Evolutionary conservation across 2,329 filamentous ascomycete species (phyloP).

Genomic region (Ophiostoma ips): DNA sequence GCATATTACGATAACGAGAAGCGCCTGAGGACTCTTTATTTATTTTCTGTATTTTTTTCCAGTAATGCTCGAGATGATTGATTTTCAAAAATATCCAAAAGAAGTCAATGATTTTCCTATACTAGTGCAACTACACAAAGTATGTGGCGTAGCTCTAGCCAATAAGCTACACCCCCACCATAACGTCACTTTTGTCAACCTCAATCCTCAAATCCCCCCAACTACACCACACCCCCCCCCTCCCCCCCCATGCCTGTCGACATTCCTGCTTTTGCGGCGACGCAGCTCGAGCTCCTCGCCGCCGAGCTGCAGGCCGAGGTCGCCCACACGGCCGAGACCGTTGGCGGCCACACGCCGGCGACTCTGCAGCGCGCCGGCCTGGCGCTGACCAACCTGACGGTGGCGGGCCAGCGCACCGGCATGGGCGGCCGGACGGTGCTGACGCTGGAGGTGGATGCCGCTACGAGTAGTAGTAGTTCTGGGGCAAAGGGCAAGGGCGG

Average conservation of each 20-base stretch:
- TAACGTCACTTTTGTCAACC: too few relatives aligned
- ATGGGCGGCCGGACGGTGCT: constrained; percentile 83
- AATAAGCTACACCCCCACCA: too few relatives aligned
- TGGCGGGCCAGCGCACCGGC: constrained; percentile 70
- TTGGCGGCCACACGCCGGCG: constrained; percentile 52
- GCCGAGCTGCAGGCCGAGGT: constrained; percentile 61
- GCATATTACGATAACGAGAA: too few relatives aligned
- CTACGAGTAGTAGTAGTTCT: too few relatives aligned
- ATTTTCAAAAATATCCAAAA: too few relatives aligned
- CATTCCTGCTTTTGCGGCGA: constrained; percentile 53
- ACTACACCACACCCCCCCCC: too few relatives aligned
- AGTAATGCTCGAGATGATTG: too few relatives aligned
- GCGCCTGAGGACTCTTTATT: too few relatives aligned
- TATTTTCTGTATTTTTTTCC: too few relatives aligned
- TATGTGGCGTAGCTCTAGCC: too few relatives aligned
- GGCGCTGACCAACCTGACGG: constrained; percentile 60
- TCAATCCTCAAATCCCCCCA: background rate
- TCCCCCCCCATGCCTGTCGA: constrained; percentile 20
- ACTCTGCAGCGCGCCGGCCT: constrained; percentile 64
- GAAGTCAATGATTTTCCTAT: too few relatives aligned
- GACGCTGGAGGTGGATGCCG: constrained; percentile 52
- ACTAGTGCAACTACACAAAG: too few relatives aligned
- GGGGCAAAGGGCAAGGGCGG: constrained; percentile 4
- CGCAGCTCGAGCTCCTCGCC: constrained; percentile 57
- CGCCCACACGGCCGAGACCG: constrained; percentile 51